Conservation (phyloP, 495 filamentous ascomycete species). For the Bacidia gigantensis region DNA sequence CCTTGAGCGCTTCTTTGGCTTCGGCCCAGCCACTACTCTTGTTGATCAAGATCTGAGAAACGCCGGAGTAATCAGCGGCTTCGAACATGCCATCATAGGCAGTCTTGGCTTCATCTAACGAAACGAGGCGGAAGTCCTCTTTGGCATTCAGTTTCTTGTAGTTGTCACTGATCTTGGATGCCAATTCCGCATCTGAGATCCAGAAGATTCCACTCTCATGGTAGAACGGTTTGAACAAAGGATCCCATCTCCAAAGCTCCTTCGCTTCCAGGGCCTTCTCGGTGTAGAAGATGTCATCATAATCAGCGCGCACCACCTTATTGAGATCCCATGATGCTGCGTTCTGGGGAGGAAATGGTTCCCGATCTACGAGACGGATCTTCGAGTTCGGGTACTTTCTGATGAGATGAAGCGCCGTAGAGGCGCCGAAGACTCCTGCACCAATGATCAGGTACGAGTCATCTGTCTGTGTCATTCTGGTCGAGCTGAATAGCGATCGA, state of each 20-base stretch:
- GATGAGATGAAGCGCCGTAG: conserved; percentile 48
- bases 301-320: conserved; percentile 55
- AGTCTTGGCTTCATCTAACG: conserved; percentile 30
- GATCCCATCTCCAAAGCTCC: conserved; percentile 38
- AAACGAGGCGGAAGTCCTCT: conserved; percentile 26
- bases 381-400: conserved; percentile 33
- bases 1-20: conserved; percentile 38
- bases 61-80: conserved; percentile 37
- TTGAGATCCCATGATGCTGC: conserved; percentile 56
- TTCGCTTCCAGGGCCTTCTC: conserved; percentile 42
- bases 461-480: not conserved
- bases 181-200: conserved; percentile 30
- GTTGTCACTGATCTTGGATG: conserved; percentile 34
- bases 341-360: conserved; percentile 29
- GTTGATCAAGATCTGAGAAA: conserved; percentile 38
- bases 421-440: conserved; percentile 51
- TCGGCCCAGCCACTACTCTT: conserved; percentile 46
- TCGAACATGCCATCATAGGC: conserved; percentile 36
- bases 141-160: conserved; percentile 33
- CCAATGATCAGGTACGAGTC: conserved; percentile 23
- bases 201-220: conserved; percentile 43
- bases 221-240: conserved; percentile 40
- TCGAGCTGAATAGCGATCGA: not conserved
- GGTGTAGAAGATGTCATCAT: conserved; percentile 43
- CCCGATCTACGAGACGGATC: conserved; percentile 45